phyloP scores from a whole-genome alignment of 257 asterid genomes.

The Datura wrightii region DNA sequence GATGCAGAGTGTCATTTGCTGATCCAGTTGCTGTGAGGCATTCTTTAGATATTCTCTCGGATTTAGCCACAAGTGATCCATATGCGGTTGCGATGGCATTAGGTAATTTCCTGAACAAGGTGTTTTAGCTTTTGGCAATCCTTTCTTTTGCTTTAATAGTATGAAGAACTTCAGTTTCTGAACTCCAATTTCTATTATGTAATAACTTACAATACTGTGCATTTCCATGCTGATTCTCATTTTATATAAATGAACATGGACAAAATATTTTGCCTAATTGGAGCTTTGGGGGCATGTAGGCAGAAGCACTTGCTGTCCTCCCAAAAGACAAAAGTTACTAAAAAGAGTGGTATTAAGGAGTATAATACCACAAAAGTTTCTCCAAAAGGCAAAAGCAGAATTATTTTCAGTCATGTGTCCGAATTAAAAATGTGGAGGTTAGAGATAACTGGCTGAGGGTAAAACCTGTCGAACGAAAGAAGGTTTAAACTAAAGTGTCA shows the following conservation, averaged over 20 bases:
- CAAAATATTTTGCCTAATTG: neutral
- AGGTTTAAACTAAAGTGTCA: neutral
- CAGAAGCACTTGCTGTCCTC: neutral
- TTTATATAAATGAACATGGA: slow-evolving; percentile 20
- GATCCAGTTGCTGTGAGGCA: slow-evolving; percentile 98
- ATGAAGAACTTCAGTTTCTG: slow-evolving; percentile 17
- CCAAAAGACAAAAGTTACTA: neutral
- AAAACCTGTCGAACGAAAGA: neutral
- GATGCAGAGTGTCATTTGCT: slow-evolving; percentile 85
- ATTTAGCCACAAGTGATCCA: slow-evolving; percentile 85
- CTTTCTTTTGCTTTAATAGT: slow-evolving; percentile 30
- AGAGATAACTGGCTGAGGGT: neutral
- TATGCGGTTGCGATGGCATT: slow-evolving; percentile 92
- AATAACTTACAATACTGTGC: neutral
- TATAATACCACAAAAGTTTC: slow-evolving; percentile 1
- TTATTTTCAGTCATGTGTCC: neutral
- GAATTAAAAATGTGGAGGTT: neutral
- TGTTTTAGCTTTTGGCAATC: slow-evolving; percentile 31
- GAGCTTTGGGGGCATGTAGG: neutral
- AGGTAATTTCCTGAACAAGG: slow-evolving; percentile 58
- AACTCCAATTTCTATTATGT: slow-evolving; percentile 24
- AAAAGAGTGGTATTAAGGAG: too few species aligned
- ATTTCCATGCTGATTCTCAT: slow-evolving; percentile 19
- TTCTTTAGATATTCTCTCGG: slow-evolving; percentile 90
- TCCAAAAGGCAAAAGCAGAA: neutral